Conservation (phyloP, 1,284 basidiomycete species). For the Irpex sp. region DNA sequence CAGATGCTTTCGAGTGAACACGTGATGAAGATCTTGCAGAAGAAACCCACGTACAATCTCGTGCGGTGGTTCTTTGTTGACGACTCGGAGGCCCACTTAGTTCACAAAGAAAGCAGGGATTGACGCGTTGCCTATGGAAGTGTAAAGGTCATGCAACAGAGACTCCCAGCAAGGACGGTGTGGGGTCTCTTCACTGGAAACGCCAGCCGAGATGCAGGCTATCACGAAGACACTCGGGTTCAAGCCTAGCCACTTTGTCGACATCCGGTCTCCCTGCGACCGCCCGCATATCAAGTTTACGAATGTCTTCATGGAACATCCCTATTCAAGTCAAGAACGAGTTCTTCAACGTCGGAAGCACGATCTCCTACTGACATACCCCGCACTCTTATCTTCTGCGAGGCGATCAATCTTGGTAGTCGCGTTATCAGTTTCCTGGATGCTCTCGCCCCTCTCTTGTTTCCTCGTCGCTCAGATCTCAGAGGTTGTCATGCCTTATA, state of each 20-base stretch:
- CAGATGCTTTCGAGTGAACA: conserved; percentile 1
- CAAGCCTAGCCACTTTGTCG: conserved; percentile 11
- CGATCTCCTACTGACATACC: conserved; percentile 3
- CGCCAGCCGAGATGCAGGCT: neutral
- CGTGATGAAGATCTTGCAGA: neutral
- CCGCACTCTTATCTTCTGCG: conserved; percentile 11
- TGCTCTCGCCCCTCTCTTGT: neutral
- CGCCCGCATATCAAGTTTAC: conserved; percentile 20
- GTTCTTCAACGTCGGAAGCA: conserved; percentile 11
- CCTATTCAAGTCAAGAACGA: conserved; percentile 5
- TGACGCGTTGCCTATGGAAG: neutral
- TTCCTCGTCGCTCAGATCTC: neutral
- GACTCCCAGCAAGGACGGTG: conserved; percentile 14
- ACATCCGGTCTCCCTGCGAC: conserved; percentile 17
- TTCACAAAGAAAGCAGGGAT: neutral
- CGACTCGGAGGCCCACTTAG: conserved; percentile 2
- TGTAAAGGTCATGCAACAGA: conserved; percentile 10
- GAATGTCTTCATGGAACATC: conserved; percentile 16
- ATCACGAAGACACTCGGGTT: conserved; percentile 15
- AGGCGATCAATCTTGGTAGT: conserved; percentile 12
- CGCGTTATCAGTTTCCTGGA: conserved; percentile 12
- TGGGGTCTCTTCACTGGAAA: conserved; percentile 19
- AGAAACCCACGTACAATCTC: neutral
- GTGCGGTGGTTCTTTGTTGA: conserved; percentile 7
- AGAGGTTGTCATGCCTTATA: neutral